Percentiles rank a stretch among this genome's conserved stretches.
Conservation (phyloP, 1,284 basidiomycete species). For the Phlebopus sp. region DNA sequence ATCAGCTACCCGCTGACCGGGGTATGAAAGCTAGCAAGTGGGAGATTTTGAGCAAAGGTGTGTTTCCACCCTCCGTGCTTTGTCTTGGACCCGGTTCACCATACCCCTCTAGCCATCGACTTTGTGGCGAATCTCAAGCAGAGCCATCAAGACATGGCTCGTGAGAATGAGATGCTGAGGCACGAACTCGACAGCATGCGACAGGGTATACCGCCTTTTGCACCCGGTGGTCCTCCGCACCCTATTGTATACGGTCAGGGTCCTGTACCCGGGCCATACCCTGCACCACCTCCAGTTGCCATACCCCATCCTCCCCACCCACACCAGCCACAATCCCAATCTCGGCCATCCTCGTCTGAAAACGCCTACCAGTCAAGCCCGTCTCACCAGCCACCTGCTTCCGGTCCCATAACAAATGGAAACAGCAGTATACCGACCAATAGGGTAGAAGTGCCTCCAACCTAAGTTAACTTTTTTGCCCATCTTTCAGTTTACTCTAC, state of each 20-base stretch:
- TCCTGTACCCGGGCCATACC: conserved; percentile 40
- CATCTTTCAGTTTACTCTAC: conserved; percentile 2
- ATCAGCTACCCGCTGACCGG: conserved; percentile 85
- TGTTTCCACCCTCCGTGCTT: conserved; percentile 18
- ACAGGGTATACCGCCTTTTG: conserved; percentile 55
- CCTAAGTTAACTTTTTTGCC: conserved; percentile 13
- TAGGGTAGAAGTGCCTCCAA: conserved; percentile 29
- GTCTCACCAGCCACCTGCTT: conserved; percentile 26
- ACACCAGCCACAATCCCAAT: conserved; percentile 32
- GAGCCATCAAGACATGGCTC: conserved; percentile 68
- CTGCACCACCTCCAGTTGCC: conserved; percentile 41
- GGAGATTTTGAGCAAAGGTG: conserved; percentile 94
- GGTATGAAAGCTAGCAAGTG: conserved; percentile 96
- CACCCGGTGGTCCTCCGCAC: conserved; percentile 49
- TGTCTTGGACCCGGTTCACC: conserved; percentile 11
- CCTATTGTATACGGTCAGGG: conserved; percentile 53
- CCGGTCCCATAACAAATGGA: conserved; percentile 32
- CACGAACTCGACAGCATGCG: conserved; percentile 70
- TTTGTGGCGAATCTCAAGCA: conserved; percentile 78
- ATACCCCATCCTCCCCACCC: conserved; percentile 39
- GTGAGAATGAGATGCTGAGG: conserved; percentile 75
- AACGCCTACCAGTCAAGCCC: conserved; percentile 45
- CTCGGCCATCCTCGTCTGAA: conserved; percentile 47
- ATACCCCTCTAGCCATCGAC: conserved; percentile 68
- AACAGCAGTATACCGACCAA: conserved; percentile 32